Base-by-base conservation (phyloP, 768 basidiomycete genomes). In the Suillus alpinus region DNA sequence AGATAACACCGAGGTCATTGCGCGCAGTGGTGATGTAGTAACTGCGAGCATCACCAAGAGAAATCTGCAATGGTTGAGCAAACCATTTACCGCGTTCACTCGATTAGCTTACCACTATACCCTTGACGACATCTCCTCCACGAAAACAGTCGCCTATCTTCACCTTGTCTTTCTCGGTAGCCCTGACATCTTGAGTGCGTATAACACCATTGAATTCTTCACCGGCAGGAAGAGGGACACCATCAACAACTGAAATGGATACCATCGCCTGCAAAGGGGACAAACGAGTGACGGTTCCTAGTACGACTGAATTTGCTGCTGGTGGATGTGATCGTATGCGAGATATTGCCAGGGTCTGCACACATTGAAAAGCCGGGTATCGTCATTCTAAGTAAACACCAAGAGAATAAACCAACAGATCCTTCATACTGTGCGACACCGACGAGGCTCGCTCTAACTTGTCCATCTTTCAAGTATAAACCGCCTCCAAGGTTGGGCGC, bases 121-220 rank as follows among this genome's bases (percentile, higher is more conserved):
- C 93, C 61, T 88, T 85, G 36, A 97, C 89, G 55, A 95, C 91
- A 69, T 97, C 94, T 14, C 95, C 94, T 0, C 92, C 92, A 29
- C 94, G 82, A 73, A 96, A 97, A 68, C 93, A 96, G 66, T 94
- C 91, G 36, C 87, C 86, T 62, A 95, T 91, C 75, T 91, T 94
- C 61, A 95, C 84, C 67, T 86, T 87, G 76, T 95, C 93, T 67
- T 92, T 94, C 69, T 95, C 94, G 1, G 94, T 95, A 13, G 91
- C 89, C 58, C 95, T 78, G 23, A 97, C 87, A 73, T 97, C 95
- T 73, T 95, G 93, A 6, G 82, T 79, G 37, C 95, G 86, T 64
- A 97, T 92, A 23, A 96, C 88, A 5, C 94, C 94, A 0, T 83
- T 86, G 66, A 95, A 96, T 66, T 96, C 94, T 71, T 95, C 94